A percentile compares a stretch with the other conserved stretches of the same genome.
Conservation (phyloP, 2,329 filamentous ascomycete species). For the Emmonsiellopsis sp. region DNA sequence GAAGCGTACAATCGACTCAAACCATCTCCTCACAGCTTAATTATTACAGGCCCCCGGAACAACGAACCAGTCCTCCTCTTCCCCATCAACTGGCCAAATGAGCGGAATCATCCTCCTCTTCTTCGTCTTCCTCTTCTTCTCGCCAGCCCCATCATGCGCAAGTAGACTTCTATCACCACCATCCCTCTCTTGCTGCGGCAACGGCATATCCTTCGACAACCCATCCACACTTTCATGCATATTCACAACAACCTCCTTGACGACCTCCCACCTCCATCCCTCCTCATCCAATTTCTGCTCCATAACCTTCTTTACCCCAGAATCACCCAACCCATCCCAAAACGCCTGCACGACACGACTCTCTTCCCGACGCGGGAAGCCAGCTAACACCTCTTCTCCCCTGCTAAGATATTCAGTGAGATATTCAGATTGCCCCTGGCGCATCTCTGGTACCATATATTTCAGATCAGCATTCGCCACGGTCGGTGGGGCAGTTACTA, state of each 20-base stretch:
- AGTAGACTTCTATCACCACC: background rate
- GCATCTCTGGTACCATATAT: conserved; percentile 6
- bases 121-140: conserved; percentile 9
- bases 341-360: conserved; percentile 21
- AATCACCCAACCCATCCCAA: conserved; percentile 22
- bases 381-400: conserved; percentile 13
- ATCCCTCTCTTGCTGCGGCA: background rate
- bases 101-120: conserved; percentile 21
- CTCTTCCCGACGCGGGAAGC: conserved; percentile 14
- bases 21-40: background rate
- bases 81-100: conserved; percentile 20
- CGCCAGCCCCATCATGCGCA: background rate
- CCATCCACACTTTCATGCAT: background rate
- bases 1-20: background rate
- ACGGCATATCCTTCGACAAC: background rate
- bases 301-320: conserved; percentile 10
- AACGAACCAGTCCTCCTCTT: conserved; percentile 11
- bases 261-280: conserved; percentile 21
- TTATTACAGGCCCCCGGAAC: background rate
- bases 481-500: background rate
- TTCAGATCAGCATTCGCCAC: background rate
- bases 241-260: background rate
- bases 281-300: conserved; percentile 16
- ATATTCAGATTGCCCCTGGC: conserved; percentile 15
- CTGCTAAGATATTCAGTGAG: conserved; percentile 21